Conservation (phyloP, 768 basidiomycete species). For the Pulveroboletus sp. region DNA sequence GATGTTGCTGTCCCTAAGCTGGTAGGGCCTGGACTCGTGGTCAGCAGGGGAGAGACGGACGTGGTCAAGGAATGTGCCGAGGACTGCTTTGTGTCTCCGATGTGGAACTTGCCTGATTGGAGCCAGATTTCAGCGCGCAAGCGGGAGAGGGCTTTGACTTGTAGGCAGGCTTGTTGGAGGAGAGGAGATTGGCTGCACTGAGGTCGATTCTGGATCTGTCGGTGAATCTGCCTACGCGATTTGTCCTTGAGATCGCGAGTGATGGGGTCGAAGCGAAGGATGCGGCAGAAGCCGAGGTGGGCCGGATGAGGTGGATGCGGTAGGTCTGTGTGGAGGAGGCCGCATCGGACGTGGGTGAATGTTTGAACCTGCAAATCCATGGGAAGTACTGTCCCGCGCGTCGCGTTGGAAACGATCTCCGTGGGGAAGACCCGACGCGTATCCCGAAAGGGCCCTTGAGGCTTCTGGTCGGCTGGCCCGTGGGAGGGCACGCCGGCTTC, state of each 20-base stretch:
- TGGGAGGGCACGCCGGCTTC: no score
- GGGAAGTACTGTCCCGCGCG: no score
- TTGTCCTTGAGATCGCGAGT: slow-evolving; percentile 73
- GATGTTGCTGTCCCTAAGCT: slow-evolving; percentile 89
- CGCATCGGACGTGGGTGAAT: no score
- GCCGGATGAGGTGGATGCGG: slow-evolving; percentile 92
- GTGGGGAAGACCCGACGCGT: no score
- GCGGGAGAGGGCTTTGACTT: slow-evolving; percentile 92
- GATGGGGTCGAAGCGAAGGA: slow-evolving; percentile 91
- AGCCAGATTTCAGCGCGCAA: slow-evolving; percentile 95
- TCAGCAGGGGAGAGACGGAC: slow-evolving; percentile 79
- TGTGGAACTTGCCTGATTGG: slow-evolving; percentile 68
- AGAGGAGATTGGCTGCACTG: slow-evolving; percentile 61
- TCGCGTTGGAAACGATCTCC: no score
- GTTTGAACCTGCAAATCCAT: no score
- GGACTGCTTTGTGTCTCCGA: slow-evolving; percentile 85
- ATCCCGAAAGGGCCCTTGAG: no score
- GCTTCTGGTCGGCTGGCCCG: no score
- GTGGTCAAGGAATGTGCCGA: slow-evolving; percentile 95
- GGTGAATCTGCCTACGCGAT: slow-evolving; percentile 89
- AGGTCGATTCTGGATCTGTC: slow-evolving; percentile 71
- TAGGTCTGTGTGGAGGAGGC: no score
- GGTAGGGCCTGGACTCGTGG: slow-evolving; percentile 70
- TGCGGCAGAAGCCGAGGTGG: slow-evolving; percentile 85
- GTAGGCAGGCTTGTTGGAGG: slow-evolving; percentile 87